These are phyloP conservation scores for Steccherinum ochraceum DNA, from an alignment of 768 basidiomycete species.

Conservation along the genomic window DNA sequence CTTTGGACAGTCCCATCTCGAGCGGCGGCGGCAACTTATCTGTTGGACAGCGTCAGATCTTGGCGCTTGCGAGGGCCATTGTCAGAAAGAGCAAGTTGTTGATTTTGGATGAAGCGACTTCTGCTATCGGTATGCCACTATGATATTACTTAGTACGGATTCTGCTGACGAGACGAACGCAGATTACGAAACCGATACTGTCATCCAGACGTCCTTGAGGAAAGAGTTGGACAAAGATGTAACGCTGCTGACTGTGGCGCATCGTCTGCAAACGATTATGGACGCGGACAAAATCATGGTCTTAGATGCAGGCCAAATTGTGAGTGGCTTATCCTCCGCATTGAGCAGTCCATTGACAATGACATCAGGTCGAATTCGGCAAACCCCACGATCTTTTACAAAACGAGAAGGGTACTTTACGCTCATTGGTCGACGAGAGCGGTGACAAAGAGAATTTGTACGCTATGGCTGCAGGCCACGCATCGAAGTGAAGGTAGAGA, in stretches of 20 bases:
- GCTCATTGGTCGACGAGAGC: conserved; percentile 52
- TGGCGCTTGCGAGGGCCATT: conserved; percentile 56
- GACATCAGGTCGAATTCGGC: conserved; percentile 40
- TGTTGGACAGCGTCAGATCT: conserved; percentile 53
- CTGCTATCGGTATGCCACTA: conserved; percentile 33
- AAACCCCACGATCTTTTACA: conserved; percentile 42
- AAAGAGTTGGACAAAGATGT: conserved; percentile 29
- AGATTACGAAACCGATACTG: conserved; percentile 39
- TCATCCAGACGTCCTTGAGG: conserved; percentile 39
- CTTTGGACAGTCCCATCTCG: conserved; percentile 38
- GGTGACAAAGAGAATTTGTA: conserved; percentile 44
- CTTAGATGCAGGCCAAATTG: conserved; percentile 34
- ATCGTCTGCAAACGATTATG: conserved; percentile 38
- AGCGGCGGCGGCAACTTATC: conserved; percentile 40
- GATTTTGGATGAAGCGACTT: conserved; percentile 52
- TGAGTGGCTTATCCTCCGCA: no score
- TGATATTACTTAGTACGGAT: not conserved
- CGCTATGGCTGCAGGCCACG: conserved; percentile 26
- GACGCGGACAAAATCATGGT: conserved; percentile 54
- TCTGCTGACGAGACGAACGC: not conserved
- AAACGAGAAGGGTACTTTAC: conserved; percentile 44
- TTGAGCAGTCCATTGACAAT: no score
- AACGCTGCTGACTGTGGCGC: conserved; percentile 43
- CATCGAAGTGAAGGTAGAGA: not conserved
- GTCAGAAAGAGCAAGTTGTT: conserved; percentile 49